These are phyloP conservation scores for Wickerhamiella vanderwaltii DNA, from an alignment of 805 yeast species.

Conservation along the genomic window DNA sequence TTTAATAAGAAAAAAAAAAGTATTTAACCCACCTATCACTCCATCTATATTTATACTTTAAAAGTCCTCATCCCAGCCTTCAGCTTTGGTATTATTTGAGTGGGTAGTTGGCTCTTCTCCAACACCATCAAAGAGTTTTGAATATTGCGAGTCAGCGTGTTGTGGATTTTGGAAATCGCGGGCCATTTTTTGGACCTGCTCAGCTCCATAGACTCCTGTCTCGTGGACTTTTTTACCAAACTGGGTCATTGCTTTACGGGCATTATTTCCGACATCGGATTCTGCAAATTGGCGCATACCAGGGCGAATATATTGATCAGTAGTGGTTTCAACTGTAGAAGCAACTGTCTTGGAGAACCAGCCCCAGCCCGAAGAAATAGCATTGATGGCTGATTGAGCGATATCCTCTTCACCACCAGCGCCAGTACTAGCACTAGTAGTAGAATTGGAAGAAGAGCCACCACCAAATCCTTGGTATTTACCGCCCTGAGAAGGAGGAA, in stretches of 20 bases:
- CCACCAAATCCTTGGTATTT: slow-evolving; percentile 88
- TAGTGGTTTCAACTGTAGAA: slow-evolving; percentile 73
- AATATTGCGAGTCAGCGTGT: slow-evolving; percentile 13
- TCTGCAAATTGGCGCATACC: slow-evolving; percentile 67
- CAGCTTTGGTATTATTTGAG: background rate
- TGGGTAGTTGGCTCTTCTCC: background rate
- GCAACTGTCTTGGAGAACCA: slow-evolving; percentile 75
- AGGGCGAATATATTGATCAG: slow-evolving; percentile 85
- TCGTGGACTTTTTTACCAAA: slow-evolving; percentile 91
- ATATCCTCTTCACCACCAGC: slow-evolving; percentile 36
- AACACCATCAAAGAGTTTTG: slow-evolving; percentile 18
- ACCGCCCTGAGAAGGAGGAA: slow-evolving; percentile 93
- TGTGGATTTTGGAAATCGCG: slow-evolving; percentile 20
- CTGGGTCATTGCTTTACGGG: slow-evolving; percentile 88
- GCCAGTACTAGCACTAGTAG: slow-evolving; percentile 14
- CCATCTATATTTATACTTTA: too few relatives aligned
- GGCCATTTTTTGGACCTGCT: slow-evolving; percentile 50
- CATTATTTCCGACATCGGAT: slow-evolving; percentile 68
- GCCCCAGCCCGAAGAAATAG: slow-evolving; percentile 89
- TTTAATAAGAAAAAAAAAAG: too few relatives aligned
- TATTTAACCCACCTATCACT: too few relatives aligned
- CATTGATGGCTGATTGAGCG: slow-evolving; percentile 68
- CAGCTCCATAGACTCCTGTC: slow-evolving; percentile 65
- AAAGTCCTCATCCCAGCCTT: slow-evolving; percentile 10
- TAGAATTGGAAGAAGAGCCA: slow-evolving; percentile 21